These are phyloP conservation scores for Cyberlindnera petersonii DNA, from an alignment of 805 yeast species.

Conservation along the genomic window DNA sequence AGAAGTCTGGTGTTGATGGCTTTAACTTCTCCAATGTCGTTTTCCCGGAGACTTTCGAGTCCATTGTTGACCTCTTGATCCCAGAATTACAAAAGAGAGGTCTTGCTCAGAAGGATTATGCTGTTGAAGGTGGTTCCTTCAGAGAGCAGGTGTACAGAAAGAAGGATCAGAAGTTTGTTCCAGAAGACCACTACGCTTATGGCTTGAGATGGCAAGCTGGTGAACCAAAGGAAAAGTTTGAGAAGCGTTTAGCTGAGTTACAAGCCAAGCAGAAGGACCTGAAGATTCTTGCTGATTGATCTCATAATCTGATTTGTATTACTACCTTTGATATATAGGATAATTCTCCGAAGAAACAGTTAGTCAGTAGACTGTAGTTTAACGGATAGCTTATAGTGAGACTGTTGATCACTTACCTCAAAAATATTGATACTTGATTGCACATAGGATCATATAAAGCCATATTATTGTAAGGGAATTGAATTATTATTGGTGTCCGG, in stretches of 20 bases:
- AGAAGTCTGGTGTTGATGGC: constrained; percentile 38
- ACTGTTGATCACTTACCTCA: no score
- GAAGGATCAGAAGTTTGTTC: constrained; percentile 22
- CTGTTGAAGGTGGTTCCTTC: constrained; percentile 30
- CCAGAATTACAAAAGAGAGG: constrained; percentile 38
- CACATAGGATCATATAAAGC: no score
- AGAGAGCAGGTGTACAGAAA: constrained; percentile 31
- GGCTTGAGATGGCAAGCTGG: constrained; percentile 26
- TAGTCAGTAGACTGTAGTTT: no score
- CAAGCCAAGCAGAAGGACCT: constrained; percentile 5
- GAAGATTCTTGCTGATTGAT: constrained; percentile 13
- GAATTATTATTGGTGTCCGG: no score
- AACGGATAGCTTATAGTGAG: no score
- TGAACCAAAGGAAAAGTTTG: constrained; percentile 30
- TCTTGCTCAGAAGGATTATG: constrained; percentile 30
- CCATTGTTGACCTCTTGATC: constrained; percentile 34
- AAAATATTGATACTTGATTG: no score
- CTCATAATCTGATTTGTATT: no score
- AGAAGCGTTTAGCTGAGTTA: constrained; percentile 16
- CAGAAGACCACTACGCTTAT: constrained; percentile 24
- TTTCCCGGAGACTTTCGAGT: constrained; percentile 38
- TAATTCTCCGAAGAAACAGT: no score
- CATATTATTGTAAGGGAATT: no score
- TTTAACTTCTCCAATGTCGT: constrained; percentile 38
- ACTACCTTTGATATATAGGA: no score